These are phyloP conservation scores for Solanum dulcamara DNA, from an alignment of 257 asterid genomes.

Conservation along the genomic window DNA sequence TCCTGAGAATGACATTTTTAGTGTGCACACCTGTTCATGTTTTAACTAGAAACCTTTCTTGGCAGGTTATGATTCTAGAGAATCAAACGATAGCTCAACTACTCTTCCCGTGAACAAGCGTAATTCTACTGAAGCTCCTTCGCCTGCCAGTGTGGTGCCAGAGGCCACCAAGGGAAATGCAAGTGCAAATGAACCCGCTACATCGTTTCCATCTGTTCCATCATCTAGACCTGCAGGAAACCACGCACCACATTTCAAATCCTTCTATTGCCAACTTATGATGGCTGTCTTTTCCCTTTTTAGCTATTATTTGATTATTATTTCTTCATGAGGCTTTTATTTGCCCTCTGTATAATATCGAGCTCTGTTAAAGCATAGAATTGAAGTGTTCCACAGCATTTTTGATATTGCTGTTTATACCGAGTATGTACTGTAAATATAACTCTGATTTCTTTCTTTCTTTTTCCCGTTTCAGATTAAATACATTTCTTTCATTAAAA, in stretches of 20 bases:
- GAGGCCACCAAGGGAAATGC: slow-evolving; percentile 46
- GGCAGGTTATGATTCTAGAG: slow-evolving; percentile 22
- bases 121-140: slow-evolving; percentile 39
- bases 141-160: slow-evolving; percentile 53
- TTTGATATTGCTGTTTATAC: neutral
- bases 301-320: slow-evolving; percentile 31
- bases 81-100: slow-evolving; percentile 22
- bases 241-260: slow-evolving; percentile 21
- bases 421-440: neutral
- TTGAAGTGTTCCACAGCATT: neutral
- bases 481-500: neutral
- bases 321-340: slow-evolving; percentile 24
- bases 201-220: slow-evolving; percentile 15
- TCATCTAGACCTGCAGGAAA: slow-evolving; percentile 24
- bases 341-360: neutral
- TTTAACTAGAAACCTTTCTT: neutral
- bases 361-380: neutral
- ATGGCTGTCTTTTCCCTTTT: slow-evolving; percentile 24
- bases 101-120: slow-evolving; percentile 42
- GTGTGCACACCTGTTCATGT: neutral
- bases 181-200: slow-evolving; percentile 15
- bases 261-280: slow-evolving; percentile 14
- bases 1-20: neutral
- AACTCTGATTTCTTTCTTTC: neutral
- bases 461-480: neutral